Conservation (phyloP, 179 eudicot genomes). For the Kewa caespitosa region DNA sequence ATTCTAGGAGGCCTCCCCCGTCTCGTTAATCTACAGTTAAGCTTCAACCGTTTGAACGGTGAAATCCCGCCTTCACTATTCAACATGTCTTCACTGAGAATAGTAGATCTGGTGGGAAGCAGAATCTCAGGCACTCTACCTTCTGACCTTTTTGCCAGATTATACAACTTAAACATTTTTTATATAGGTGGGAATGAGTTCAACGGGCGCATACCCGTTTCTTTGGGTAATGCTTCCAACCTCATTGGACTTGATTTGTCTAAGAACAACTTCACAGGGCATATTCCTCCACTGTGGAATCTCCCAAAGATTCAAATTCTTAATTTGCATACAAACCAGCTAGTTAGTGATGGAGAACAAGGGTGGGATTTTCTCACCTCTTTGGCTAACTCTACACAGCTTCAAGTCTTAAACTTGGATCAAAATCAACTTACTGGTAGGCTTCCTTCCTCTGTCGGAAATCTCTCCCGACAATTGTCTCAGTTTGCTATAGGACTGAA, state of each 20-base stretch:
- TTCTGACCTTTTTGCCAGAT: constrained; percentile 23
- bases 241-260: constrained; percentile 29
- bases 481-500: constrained; percentile 18
- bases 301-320: constrained; percentile 27
- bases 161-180: constrained; percentile 14
- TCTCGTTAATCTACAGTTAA: constrained; percentile 22
- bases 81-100: constrained; percentile 24
- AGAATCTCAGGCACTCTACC: constrained; percentile 31
- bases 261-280: constrained; percentile 24
- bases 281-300: constrained; percentile 28
- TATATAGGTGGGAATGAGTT: constrained; percentile 18
- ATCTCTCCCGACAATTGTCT: constrained; percentile 24
- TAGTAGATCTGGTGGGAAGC: constrained; percentile 15
- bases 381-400: constrained; percentile 26
- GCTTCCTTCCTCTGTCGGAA: constrained; percentile 23
- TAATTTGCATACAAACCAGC: constrained; percentile 20
- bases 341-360: constrained; percentile 16
- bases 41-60: constrained; percentile 22
- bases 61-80: constrained; percentile 27
- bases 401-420: constrained; percentile 24
- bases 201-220: constrained; percentile 15
- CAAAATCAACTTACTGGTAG: constrained; percentile 21
- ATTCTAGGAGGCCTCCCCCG: constrained; percentile 21
- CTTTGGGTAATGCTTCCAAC: constrained; percentile 27
- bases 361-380: constrained; percentile 32